Evolutionary conservation across 2,329 filamentous ascomycete species (phyloP).

Genomic region (Arthrobotrys sphaeroides): DNA sequence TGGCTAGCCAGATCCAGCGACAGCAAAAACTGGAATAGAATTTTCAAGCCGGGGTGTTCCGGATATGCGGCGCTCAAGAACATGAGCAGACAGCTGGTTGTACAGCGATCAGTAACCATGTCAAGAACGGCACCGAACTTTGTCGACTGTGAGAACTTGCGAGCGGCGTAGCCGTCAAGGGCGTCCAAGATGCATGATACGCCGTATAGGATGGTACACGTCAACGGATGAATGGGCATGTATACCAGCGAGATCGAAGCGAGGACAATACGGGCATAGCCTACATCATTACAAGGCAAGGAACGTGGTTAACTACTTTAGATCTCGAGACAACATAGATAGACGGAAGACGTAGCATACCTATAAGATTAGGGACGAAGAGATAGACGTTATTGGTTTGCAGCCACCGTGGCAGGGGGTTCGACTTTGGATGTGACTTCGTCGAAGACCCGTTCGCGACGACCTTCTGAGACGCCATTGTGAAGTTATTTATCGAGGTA

Average conservation of each 20-base stretch:
- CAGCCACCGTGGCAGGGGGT: slow-evolving; percentile 59
- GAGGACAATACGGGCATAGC: slow-evolving; percentile 79
- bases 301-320: neutral
- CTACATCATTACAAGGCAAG: slow-evolving; percentile 62
- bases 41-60: slow-evolving; percentile 78
- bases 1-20: slow-evolving; percentile 92
- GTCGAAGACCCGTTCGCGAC: slow-evolving; percentile 61
- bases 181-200: slow-evolving; percentile 95
- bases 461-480: slow-evolving; percentile 43
- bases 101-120: slow-evolving; percentile 99
- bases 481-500: neutral
- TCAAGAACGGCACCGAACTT: slow-evolving; percentile 96
- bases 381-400: slow-evolving; percentile 79
- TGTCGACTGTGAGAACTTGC: slow-evolving; percentile 86
- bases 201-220: slow-evolving; percentile 89
- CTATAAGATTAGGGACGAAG: slow-evolving; percentile 76
- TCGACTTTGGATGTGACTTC: slow-evolving; percentile 59
- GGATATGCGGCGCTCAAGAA: slow-evolving; percentile 90
- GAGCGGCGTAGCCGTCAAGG: slow-evolving; percentile 91
- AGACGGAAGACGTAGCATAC: neutral
- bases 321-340: neutral
- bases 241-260: slow-evolving; percentile 95
- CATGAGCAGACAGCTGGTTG: slow-evolving; percentile 90
- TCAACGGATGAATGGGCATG: slow-evolving; percentile 98
- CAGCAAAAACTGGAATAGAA: slow-evolving; percentile 93